phyloP scores from a whole-genome alignment of 371 early-diverging fungal genomes.

The Rhizopus microsporus region DNA sequence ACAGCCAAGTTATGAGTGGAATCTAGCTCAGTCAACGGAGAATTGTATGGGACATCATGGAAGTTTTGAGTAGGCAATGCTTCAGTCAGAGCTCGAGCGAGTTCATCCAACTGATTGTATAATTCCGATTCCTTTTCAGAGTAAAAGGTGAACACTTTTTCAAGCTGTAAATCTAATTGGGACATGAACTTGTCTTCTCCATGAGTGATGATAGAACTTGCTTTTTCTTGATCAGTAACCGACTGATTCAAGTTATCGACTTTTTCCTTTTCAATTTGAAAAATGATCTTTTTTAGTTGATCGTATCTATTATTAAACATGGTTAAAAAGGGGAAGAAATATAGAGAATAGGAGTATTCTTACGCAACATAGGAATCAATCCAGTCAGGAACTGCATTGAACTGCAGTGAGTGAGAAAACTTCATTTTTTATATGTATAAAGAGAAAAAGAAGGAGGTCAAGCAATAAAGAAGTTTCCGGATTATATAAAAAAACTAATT shows the following conservation, averaged over 20 bases:
- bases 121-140: slow-evolving; percentile 79
- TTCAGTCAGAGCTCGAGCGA: slow-evolving; percentile 23
- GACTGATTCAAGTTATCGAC: slow-evolving; percentile 51
- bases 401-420: slow-evolving; percentile 85
- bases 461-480: background rate
- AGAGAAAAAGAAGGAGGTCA: background rate
- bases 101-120: slow-evolving; percentile 31
- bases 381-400: slow-evolving; percentile 94
- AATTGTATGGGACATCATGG: background rate
- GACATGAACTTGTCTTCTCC: slow-evolving; percentile 58
- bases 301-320: slow-evolving; percentile 63
- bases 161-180: slow-evolving; percentile 78
- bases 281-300: slow-evolving; percentile 86
- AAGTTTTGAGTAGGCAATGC: slow-evolving; percentile 10
- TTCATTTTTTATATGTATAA: slow-evolving; percentile 63
- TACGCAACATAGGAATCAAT: slow-evolving; percentile 76
- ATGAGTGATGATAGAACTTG: slow-evolving; percentile 1
- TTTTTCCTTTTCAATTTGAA: slow-evolving; percentile 84
- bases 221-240: slow-evolving; percentile 25
- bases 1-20: slow-evolving; percentile 19
- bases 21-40: slow-evolving; percentile 23
- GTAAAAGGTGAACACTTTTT: slow-evolving; percentile 81
- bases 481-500: slow-evolving; percentile 6
- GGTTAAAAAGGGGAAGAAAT: slow-evolving; percentile 2
- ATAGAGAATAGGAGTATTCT: slow-evolving; percentile 9